These are phyloP conservation scores for Kodamaea suecica DNA, from an alignment of 1,139 yeast genomes.

Conservation along the genomic window DNA sequence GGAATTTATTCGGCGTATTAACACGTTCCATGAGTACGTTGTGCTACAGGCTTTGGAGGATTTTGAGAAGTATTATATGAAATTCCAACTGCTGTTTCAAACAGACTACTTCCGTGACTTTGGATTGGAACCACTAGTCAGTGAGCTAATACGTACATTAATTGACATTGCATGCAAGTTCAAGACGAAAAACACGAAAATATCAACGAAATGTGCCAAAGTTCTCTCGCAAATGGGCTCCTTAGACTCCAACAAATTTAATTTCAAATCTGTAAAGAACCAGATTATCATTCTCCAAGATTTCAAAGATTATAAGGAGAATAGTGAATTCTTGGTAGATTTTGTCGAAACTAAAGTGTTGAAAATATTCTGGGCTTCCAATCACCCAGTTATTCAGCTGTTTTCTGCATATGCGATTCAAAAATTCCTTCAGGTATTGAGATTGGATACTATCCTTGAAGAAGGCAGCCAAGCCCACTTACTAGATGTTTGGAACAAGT, in stretches of 20 bases:
- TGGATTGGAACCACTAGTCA: constrained; percentile 30
- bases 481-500: constrained; percentile 54
- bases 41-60: constrained; percentile 77
- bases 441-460: constrained; percentile 41
- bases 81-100: constrained; percentile 49
- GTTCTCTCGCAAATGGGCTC: constrained; percentile 80
- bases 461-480: constrained; percentile 20
- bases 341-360: constrained; percentile 70
- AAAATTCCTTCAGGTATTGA: constrained; percentile 68
- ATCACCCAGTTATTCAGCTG: constrained; percentile 80
- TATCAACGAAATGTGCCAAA: constrained; percentile 60
- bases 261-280: constrained; percentile 42
- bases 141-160: constrained; percentile 52
- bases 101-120: constrained; percentile 32
- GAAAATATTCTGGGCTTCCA: constrained; percentile 84
- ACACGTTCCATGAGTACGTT: constrained; percentile 70
- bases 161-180: constrained; percentile 61
- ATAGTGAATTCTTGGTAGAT: constrained; percentile 58
- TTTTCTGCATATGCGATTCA: constrained; percentile 90
- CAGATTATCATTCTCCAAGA: constrained; percentile 55
- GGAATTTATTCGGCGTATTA: constrained; percentile 55
- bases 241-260: constrained; percentile 63
- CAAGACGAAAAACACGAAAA: constrained; percentile 43
- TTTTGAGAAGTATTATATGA: constrained; percentile 48
- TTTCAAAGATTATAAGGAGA: constrained; percentile 62